A percentile compares a stretch with the other conserved stretches of the same genome.
Evolutionary conservation across 2,329 filamentous ascomycete species (phyloP).

Genomic region (Aspergillus sp.): DNA sequence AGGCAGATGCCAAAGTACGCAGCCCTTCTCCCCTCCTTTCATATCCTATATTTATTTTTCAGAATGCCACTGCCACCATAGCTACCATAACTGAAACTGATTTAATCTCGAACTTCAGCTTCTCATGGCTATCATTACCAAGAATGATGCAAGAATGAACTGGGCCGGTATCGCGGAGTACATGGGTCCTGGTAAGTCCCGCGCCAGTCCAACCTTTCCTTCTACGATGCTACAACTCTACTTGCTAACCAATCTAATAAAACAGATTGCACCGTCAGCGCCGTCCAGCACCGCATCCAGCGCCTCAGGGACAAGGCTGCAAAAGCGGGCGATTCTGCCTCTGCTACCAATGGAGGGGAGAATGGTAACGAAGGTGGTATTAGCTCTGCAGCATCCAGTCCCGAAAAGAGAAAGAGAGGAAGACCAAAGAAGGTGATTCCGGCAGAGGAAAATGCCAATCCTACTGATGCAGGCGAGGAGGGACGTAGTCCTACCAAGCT

Average conservation of each 20-base stretch:
- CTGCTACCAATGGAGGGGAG: not conserved
- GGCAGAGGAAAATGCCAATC: not conserved
- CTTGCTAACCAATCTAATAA: not conserved
- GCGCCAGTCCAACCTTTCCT: too few species aligned
- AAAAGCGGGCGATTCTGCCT: not conserved
- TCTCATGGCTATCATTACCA: constrained; percentile 22
- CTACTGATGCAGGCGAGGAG: not conserved
- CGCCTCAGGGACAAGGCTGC: constrained; percentile 19
- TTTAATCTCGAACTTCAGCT: constrained; percentile 16
- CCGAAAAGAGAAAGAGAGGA: constrained; percentile 9
- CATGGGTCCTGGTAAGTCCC: constrained; percentile 24
- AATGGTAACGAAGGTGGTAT: not conserved
- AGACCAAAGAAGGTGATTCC: not conserved
- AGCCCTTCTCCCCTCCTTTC: not conserved
- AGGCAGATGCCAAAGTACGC: constrained; percentile 31
- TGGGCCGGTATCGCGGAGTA: constrained; percentile 17
- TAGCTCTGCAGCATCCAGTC: not conserved
- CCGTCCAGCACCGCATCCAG: constrained; percentile 24
- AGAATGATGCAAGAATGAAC: constrained; percentile 18
- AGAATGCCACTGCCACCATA: not conserved
- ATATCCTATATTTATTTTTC: not conserved
- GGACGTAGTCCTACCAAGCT: not conserved
- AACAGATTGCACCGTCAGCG: constrained; percentile 23
- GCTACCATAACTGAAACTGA: not conserved
- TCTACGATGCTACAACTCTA: not conserved